Evolutionary conservation across 2,329 filamentous ascomycete species (phyloP), one percentile per base, ranked within the genome.

Genomic region (Colletotrichum trifolii): DNA sequence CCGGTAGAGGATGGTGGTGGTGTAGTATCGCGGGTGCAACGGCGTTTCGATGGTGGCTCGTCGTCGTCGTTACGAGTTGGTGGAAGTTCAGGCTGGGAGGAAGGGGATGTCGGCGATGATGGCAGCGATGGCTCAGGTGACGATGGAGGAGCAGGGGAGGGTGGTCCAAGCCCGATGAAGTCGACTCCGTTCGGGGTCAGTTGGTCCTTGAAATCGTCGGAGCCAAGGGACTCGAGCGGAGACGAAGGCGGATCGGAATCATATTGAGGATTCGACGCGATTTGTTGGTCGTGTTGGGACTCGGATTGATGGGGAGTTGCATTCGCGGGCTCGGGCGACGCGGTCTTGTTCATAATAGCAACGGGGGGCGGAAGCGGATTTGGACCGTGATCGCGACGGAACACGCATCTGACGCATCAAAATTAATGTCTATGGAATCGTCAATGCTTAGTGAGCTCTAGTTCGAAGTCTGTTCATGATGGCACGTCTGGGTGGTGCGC

Each of bases 41-140:
- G 89, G 74, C 90, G 87, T 77, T 94, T 94, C 13, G 82, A 77
- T 34, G 87, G 87, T 58, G 82, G 83, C 65, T 82, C 83, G 49
- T 81, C 78, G 54, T 78, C 76, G 67, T 55, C 38, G 38, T 77
- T 73, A 64, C 39, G 40, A 43, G 40, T n/a, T 43, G 12, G 43
- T 68, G 53, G 39, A 50, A 12, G 38, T 35, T n/a, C 45, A 35
- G 15, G 12, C 54, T 47, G 63, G 45, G 17, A 47, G 33, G 58
- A 47, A 46, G 54, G 12, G 46, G 59, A 34, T 11, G 53, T 34
- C 12, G 60, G 48, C 12, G 54, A 58, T 58, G 56, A 43, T 38
- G 59, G 39, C 7, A 60, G 64, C 25, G 60, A 38, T 38, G 64
- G 42, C 42, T 53, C 56, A 35, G 61, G 56, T 46, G 45, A 47